Percentiles rank a stretch among this genome's conserved stretches.
phyloP scores from a whole-genome alignment of 139 green algal genomes.

The Parachlorella kessleri region DNA sequence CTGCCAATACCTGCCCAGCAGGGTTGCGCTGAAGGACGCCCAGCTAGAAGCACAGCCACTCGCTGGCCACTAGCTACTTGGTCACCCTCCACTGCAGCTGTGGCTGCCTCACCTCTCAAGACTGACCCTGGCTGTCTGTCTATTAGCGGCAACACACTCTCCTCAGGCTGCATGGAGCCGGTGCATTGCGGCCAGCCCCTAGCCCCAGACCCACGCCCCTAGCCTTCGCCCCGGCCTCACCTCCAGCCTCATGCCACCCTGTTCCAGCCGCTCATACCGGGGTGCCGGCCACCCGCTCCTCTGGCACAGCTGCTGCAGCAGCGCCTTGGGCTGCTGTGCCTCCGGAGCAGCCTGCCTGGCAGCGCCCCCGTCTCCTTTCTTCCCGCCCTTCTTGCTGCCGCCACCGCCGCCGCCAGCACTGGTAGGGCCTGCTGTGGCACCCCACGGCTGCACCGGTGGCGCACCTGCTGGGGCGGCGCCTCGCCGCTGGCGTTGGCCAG shows the following conservation, averaged over 20 bases:
- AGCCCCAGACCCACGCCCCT: background rate
- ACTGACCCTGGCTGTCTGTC: too few relatives aligned
- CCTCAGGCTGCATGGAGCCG: background rate
- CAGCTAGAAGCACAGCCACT: too few relatives aligned
- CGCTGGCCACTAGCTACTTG: too few relatives aligned
- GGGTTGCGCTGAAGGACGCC: too few relatives aligned
- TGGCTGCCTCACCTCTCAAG: too few relatives aligned
- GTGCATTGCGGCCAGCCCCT: background rate
- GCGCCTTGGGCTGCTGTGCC: slow-evolving; percentile 67
- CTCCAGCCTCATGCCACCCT: slow-evolving; percentile 51
- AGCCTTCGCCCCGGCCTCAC: slow-evolving; percentile 3
- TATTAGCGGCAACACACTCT: too few relatives aligned
- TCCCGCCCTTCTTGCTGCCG: slow-evolving; percentile 24
- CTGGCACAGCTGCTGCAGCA: slow-evolving; percentile 89
- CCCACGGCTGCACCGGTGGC: slow-evolving; percentile 23
- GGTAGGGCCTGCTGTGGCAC: background rate
- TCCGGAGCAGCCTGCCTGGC: background rate
- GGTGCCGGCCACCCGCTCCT: slow-evolving; percentile 62
- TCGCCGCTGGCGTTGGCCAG: background rate
- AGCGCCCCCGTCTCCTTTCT: background rate
- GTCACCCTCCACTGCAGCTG: too few relatives aligned
- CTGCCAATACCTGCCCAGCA: too few relatives aligned
- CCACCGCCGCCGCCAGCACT: slow-evolving; percentile 1
- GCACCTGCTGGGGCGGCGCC: background rate
- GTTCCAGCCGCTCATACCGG: slow-evolving; percentile 64